These are phyloP conservation scores for Gastrolobium villosum DNA, from an alignment of 306 rosid species.

Conservation along the genomic window DNA sequence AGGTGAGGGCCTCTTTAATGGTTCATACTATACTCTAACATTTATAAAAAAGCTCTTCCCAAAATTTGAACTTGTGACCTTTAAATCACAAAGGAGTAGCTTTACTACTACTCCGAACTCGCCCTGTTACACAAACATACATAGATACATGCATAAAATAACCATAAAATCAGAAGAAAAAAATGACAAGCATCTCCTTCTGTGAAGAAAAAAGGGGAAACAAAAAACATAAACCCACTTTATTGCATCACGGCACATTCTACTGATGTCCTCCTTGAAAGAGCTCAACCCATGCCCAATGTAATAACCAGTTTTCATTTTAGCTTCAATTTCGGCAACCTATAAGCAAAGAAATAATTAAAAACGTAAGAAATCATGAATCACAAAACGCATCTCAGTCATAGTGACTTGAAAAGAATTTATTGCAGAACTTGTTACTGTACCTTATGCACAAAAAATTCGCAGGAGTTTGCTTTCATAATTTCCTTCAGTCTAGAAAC, in stretches of 20 bases:
- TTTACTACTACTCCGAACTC: no score
- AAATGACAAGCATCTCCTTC: not conserved
- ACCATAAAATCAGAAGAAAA: slow-evolving; percentile 12
- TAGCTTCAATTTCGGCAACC: slow-evolving; percentile 97
- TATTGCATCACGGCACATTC: slow-evolving; percentile 98
- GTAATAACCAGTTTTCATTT: slow-evolving; percentile 85
- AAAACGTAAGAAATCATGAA: slow-evolving; percentile 28
- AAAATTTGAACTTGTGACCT: no score
- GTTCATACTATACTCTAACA: no score
- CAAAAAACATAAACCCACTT: slow-evolving; percentile 65
- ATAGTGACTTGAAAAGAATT: slow-evolving; percentile 14
- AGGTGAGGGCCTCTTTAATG: no score
- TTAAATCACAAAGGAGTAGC: no score
- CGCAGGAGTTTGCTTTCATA: slow-evolving; percentile 87
- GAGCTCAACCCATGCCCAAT: slow-evolving; percentile 85
- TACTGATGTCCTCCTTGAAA: slow-evolving; percentile 90
- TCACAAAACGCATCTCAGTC: not conserved
- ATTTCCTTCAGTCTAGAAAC: slow-evolving; percentile 87
- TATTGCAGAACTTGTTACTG: slow-evolving; percentile 42
- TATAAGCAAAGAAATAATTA: slow-evolving; percentile 44
- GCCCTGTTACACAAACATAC: not conserved
- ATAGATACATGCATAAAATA: not conserved
- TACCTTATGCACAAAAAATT: slow-evolving; percentile 93
- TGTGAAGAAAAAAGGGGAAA: slow-evolving; percentile 20
- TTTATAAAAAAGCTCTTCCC: no score